A percentile compares a stretch with the other conserved stretches of the same genome.
Evolutionary conservation across 2,329 filamentous ascomycete genomes (phyloP).

Genomic region (Fusarium concolor): DNA sequence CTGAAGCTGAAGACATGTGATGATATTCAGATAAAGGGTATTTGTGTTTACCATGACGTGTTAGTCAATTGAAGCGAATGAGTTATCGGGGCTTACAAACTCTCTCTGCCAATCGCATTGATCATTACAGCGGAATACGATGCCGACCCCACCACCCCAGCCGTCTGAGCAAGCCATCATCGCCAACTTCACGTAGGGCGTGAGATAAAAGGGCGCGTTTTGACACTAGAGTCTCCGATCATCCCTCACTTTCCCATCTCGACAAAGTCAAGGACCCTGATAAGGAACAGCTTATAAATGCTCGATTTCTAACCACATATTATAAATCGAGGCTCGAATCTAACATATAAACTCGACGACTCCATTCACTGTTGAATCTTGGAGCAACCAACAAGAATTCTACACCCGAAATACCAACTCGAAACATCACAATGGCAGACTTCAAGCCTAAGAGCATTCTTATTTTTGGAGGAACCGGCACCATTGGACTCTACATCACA

Average conservation of each 20-base stretch:
- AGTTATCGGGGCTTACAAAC: slow-evolving; percentile 3
- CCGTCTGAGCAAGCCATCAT: background rate
- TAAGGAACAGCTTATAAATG: background rate
- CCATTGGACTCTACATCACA: slow-evolving; percentile 57
- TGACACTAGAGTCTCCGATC: background rate
- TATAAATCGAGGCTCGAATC: background rate
- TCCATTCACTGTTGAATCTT: no score
- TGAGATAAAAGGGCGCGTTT: background rate
- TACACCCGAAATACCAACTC: no score
- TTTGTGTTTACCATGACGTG: background rate
- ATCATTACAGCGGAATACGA: background rate
- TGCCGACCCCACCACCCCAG: background rate
- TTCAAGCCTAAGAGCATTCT: slow-evolving; percentile 39
- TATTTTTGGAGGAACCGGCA: slow-evolving; percentile 56
- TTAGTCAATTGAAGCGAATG: background rate
- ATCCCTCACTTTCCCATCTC: background rate
- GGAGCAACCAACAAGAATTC: no score
- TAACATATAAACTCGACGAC: background rate
- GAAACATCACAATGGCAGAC: slow-evolving; percentile 27
- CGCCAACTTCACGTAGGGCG: background rate
- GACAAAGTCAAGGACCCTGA: background rate
- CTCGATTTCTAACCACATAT: background rate
- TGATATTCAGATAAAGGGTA: background rate
- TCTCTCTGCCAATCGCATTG: background rate
- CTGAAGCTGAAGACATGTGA: background rate